These are phyloP conservation scores for Eucalyptus erythrocorys DNA, from an alignment of 345 rosid genomes.

Conservation along the genomic window DNA sequence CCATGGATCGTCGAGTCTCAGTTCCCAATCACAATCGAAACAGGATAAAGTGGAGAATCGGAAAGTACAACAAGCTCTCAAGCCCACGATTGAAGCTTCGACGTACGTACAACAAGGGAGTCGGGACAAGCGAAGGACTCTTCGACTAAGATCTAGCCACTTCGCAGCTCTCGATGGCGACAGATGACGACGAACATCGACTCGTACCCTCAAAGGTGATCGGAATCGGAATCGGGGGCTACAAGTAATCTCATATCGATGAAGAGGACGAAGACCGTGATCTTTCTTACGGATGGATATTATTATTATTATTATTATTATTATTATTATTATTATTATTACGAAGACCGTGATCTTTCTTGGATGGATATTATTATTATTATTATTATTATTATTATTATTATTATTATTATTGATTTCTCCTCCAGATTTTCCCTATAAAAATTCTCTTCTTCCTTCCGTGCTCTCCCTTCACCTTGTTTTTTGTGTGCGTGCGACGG, in stretches of 20 bases:
- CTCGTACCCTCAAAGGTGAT: background rate
- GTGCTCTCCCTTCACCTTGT: no score
- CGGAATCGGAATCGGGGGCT: background rate
- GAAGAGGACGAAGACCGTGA: background rate
- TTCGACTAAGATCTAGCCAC: background rate
- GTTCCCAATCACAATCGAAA: background rate
- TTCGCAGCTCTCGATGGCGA: background rate
- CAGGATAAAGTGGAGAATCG: background rate
- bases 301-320: fast-evolving
- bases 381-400: no score
- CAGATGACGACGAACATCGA: background rate
- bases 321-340: no score
- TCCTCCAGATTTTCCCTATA: background rate
- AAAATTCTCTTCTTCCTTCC: no score
- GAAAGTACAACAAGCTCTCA: background rate
- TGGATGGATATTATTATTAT: background rate
- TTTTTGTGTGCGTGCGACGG: fast-evolving
- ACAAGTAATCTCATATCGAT: background rate
- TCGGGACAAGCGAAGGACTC: background rate
- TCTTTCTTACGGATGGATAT: background rate
- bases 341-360: background rate
- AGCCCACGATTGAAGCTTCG: background rate
- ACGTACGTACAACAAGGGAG: background rate
- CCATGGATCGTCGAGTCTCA: background rate
- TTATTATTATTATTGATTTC: background rate